Evolutionary conservation across 139 green algal species (phyloP).

Genomic region (Trebouxia sp.): DNA sequence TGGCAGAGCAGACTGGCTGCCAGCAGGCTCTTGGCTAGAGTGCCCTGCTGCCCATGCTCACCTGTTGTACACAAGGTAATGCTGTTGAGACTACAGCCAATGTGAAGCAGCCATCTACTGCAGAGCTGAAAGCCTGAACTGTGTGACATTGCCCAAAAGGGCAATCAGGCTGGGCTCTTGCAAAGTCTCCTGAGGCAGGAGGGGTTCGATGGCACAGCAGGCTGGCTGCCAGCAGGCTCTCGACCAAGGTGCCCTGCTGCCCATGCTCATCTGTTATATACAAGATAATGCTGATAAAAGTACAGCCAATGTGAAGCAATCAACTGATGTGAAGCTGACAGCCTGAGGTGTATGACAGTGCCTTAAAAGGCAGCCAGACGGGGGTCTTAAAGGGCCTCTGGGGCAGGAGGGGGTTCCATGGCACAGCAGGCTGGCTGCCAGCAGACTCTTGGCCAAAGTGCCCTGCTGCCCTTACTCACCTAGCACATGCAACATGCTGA

Average conservation of each 20-base stretch:
- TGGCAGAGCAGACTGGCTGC: constrained; percentile 46
- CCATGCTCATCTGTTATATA: neutral
- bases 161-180: constrained; percentile 34
- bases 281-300: neutral
- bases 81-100: neutral
- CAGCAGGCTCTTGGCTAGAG: constrained; percentile 47
- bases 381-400: constrained; percentile 41
- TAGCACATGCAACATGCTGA: too few species aligned
- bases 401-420: too few species aligned
- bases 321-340: too few species aligned
- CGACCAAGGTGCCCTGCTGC: constrained; percentile 35
- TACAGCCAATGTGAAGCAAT: neutral
- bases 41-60: constrained; percentile 8
- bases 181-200: constrained; percentile 42
- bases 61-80: neutral
- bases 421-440: too few species aligned
- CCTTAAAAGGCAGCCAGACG: constrained; percentile 44
- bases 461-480: too few species aligned
- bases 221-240: constrained; percentile 39
- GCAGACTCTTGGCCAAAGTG: too few species aligned
- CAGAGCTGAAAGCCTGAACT: too few species aligned
- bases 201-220: constrained; percentile 50
- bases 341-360: constrained; percentile 35
- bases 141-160: constrained; percentile 45
- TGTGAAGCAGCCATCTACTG: too few species aligned